phyloP scores from a whole-genome alignment of 495 filamentous ascomycete species.

The Daldinia bambusicola region DNA sequence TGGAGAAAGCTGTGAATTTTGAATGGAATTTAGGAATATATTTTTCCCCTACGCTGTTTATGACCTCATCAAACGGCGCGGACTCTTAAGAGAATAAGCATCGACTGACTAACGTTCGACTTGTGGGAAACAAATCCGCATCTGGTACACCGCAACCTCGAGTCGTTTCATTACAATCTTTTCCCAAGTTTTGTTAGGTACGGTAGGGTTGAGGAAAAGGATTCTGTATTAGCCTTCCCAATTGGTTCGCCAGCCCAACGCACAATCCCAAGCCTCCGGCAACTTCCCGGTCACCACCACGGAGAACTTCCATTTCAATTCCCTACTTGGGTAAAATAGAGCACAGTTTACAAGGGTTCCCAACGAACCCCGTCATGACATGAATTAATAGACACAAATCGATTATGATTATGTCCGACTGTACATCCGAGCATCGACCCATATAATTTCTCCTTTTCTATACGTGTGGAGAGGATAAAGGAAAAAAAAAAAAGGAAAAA shows the following conservation, averaged over 20 bases:
- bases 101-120: constrained; percentile 43
- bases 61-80: constrained; percentile 36
- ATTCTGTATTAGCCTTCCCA: constrained; percentile 15
- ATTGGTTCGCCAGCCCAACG: constrained; percentile 25
- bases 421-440: constrained; percentile 34
- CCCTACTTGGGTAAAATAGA: background rate
- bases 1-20: constrained; percentile 13
- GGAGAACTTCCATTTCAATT: constrained; percentile 23
- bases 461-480: constrained; percentile 13
- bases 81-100: constrained; percentile 19
- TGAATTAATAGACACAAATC: constrained; percentile 26
- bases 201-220: background rate
- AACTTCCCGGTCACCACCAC: constrained; percentile 9
- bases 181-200: constrained; percentile 11
- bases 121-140: constrained; percentile 14
- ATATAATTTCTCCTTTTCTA: constrained; percentile 34
- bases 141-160: constrained; percentile 28
- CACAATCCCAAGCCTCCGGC: background rate
- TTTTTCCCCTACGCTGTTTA: constrained; percentile 10
- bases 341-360: constrained; percentile 5
- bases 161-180: constrained; percentile 33
- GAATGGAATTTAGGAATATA: constrained; percentile 9
- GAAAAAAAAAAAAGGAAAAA: constrained; percentile 22
- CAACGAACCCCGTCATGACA: constrained; percentile 26
- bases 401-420: constrained; percentile 35